Conservation (phyloP, 2,329 filamentous ascomycete species). For the Aureobasidium sp. region DNA sequence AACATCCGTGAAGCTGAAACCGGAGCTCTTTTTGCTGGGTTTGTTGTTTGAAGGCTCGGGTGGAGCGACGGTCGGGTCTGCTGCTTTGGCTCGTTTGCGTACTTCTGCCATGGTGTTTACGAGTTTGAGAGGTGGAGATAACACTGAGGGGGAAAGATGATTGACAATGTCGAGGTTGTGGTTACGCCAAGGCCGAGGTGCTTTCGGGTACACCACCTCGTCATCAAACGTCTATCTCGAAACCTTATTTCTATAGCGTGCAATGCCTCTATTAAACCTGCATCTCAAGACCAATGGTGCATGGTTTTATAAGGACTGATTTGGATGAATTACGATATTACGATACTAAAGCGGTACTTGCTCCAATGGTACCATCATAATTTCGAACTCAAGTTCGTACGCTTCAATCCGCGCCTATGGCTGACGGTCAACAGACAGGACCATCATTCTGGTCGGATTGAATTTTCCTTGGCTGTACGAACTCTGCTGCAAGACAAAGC, state of each 20-base stretch:
- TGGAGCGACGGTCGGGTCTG: background rate
- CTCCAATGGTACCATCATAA: too few species aligned
- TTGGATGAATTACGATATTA: too few species aligned
- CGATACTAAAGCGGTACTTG: too few species aligned
- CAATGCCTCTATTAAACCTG: background rate
- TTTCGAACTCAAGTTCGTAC: too few species aligned
- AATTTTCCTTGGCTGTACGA: too few species aligned
- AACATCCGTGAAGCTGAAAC: conserved; percentile 24
- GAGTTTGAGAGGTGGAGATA: background rate
- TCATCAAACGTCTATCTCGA: conserved; percentile 9
- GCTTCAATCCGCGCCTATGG: too few species aligned
- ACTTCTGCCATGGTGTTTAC: conserved; percentile 4
- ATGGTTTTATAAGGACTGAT: too few species aligned
- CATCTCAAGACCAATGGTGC: too few species aligned
- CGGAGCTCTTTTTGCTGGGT: background rate
- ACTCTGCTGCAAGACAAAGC: too few species aligned
- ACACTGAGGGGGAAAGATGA: background rate
- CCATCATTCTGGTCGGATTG: too few species aligned
- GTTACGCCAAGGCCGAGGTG: conserved; percentile 13
- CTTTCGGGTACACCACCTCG: conserved; percentile 6
- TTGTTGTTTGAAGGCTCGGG: background rate
- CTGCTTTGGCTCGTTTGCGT: conserved; percentile 6
- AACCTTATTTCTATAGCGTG: background rate
- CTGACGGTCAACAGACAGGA: too few species aligned
- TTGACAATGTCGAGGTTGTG: too few species aligned